A percentile compares a stretch with the other conserved stretches of the same genome.
Conservation (phyloP, 495 filamentous ascomycete species). For the Hypoxylon crocopeplum region DNA sequence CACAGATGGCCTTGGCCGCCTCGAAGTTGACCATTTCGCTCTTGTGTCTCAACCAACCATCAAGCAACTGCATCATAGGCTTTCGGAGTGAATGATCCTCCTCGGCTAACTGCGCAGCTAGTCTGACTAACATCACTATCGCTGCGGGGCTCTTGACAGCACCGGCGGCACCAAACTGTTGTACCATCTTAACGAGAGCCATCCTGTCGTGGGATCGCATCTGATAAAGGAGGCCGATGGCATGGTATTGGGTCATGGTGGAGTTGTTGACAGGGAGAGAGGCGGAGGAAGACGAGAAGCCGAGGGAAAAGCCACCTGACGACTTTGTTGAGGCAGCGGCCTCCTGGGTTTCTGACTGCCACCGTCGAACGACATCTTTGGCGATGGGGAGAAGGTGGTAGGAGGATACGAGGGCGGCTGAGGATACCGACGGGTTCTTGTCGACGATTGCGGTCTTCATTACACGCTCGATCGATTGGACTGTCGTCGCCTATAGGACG, state of each 20-base stretch:
- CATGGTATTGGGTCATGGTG: slow-evolving; percentile 98
- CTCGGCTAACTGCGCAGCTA: slow-evolving; percentile 94
- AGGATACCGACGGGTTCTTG: slow-evolving; percentile 97
- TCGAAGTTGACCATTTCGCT: slow-evolving; percentile 99
- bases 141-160: slow-evolving; percentile 95
- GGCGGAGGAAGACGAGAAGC: slow-evolving; percentile 78
- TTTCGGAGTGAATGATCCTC: slow-evolving; percentile 88
- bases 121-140: slow-evolving; percentile 85
- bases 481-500: slow-evolving; percentile 79
- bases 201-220: slow-evolving; percentile 98
- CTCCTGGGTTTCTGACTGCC: slow-evolving; percentile 99
- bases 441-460: slow-evolving; percentile 99
- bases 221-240: slow-evolving; percentile 96
- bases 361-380: slow-evolving; percentile 91
- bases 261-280: slow-evolving; percentile 77
- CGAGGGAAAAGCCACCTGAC: slow-evolving; percentile 84
- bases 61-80: slow-evolving; percentile 92
- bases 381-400: slow-evolving; percentile 98
- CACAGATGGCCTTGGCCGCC: slow-evolving; percentile 96
- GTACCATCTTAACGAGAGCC: slow-evolving; percentile 99
- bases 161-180: slow-evolving; percentile 91
- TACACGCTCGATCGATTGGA: slow-evolving; percentile 95
- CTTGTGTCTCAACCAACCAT: slow-evolving; percentile 97
- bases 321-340: slow-evolving; percentile 89
- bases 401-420: slow-evolving; percentile 94